Evolutionary conservation across 2,329 filamentous ascomycete genomes (phyloP).

Genomic region (Ophiostoma ulmi): DNA sequence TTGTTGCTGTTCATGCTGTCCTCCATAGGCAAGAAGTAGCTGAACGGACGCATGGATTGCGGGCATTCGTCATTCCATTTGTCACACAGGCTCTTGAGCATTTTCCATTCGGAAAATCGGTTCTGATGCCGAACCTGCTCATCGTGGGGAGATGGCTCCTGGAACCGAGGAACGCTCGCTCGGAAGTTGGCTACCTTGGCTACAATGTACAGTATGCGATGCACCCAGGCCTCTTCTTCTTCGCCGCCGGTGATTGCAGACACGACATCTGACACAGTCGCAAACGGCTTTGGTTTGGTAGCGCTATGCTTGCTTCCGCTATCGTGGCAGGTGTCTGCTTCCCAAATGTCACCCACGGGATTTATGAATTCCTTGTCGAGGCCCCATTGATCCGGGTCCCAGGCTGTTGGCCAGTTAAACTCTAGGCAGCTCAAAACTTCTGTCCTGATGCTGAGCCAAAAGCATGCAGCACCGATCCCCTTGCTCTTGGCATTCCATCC

Average conservation of each 20-base stretch:
- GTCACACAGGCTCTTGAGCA: constrained; percentile 75
- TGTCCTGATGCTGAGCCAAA: constrained; percentile 89
- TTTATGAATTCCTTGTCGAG: constrained; percentile 66
- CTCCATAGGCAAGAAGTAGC: constrained; percentile 65
- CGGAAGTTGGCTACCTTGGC: constrained; percentile 84
- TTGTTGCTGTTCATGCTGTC: neutral
- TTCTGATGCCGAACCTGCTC: constrained; percentile 60
- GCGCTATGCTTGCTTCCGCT: neutral
- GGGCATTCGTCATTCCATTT: constrained; percentile 75
- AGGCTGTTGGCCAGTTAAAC: constrained; percentile 80
- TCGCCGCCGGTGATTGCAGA: constrained; percentile 39
- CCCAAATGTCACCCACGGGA: too few species aligned
- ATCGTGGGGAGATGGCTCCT: constrained; percentile 54
- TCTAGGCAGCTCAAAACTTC: constrained; percentile 84
- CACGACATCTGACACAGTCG: neutral
- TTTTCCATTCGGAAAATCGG: constrained; percentile 70
- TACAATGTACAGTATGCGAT: constrained; percentile 82
- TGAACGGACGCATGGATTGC: constrained; percentile 80
- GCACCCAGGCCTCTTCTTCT: constrained; percentile 78
- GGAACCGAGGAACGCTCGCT: constrained; percentile 59
- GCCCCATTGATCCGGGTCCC: constrained; percentile 88
- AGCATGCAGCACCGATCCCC: constrained; percentile 80
- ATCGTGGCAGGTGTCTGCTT: neutral
- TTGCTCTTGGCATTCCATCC: constrained; percentile 75
- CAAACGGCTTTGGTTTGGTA: neutral